Base-by-base conservation (phyloP, 495 filamentous ascomycete genomes). In the Penicillium robsamsonii region DNA sequence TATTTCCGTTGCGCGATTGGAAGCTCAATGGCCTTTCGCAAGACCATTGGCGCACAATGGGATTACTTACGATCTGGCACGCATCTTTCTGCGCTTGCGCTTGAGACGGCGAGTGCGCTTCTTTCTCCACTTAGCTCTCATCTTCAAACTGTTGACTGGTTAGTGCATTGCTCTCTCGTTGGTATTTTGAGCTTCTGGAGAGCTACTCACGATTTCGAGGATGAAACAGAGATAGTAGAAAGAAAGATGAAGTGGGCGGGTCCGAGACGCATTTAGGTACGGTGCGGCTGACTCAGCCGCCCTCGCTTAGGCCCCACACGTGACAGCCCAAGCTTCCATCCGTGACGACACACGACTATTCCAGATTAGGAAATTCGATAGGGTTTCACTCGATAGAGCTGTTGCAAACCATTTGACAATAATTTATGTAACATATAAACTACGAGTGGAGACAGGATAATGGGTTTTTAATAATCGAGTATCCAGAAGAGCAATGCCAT, bases 81-180 rank as follows among this genome's bases (percentile, higher is more conserved):
- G 87, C 79, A 91, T 94, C 91, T 97, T 97, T 91, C 92, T 93
- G 77, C 92, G 87, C 92, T 97, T 97, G 76, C 90, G 86, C 87
- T 97, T 97, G 78, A 97, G 88, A 78, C 92, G 87, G 62, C 92
- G 87, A 81, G 95, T 91, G 73, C 92, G 84, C 92, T 97, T 97
- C 89, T 97, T 97, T 85, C 92, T 91, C 92, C 92, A 96, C 83
- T 96, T 96, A 68, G 90, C 90, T 91, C 92, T 92, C 92, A 96
- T 95, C 85, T 84, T 92, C 85, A 80, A 69, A 73, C 73, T 71
- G 62, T 55, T 67, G 63, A 56, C 56, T 66, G 55, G 64, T 56
- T 70, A 53, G 58, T 59, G 60, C 52, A 53, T 49, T 44, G 73
- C 61, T 61, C 53, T 56, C 10, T 38, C 27, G 46, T 53, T 33